A percentile compares a stretch with the other conserved stretches of the same genome.
Evolutionary conservation across 202 grass and related monocot species (phyloP).

Genomic region (Carex arenaria): DNA sequence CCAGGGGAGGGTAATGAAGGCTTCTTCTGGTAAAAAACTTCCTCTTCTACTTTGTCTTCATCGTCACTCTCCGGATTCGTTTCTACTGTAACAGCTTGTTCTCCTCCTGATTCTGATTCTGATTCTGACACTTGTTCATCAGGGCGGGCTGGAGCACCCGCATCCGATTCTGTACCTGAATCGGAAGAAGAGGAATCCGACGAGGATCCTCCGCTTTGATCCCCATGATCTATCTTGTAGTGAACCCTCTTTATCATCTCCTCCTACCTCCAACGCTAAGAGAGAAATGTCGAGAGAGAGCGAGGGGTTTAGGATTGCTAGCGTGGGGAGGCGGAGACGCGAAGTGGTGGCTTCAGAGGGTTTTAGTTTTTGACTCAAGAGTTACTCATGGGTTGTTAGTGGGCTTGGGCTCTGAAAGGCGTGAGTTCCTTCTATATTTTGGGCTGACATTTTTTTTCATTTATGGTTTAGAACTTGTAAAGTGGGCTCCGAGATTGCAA

Average conservation of each 20-base stretch:
- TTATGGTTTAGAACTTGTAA: too few relatives aligned
- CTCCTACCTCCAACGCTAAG: background rate
- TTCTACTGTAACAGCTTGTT: conserved; percentile 6
- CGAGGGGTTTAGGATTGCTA: background rate
- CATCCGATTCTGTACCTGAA: conserved; percentile 33
- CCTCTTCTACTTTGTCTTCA: conserved; percentile 9
- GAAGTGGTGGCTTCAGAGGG: background rate
- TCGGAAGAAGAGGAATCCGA: conserved; percentile 32
- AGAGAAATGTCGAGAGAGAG: background rate
- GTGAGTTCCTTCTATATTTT: too few relatives aligned
- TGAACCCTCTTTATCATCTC: conserved; percentile 79
- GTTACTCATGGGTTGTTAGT: background rate
- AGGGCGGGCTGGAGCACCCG: background rate
- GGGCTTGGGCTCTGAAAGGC: too few relatives aligned
- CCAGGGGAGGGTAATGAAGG: background rate
- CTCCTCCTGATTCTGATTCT: conserved; percentile 7
- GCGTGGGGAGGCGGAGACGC: background rate
- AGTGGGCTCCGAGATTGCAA: too few relatives aligned
- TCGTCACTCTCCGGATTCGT: conserved; percentile 28
- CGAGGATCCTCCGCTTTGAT: conserved; percentile 28
- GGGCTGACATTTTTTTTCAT: too few relatives aligned
- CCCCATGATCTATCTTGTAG: conserved; percentile 64
- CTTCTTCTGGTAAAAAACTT: conserved; percentile 29
- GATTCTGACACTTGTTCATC: background rate
- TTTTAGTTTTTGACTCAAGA: conserved; percentile 14